Conservation (phyloP, 495 filamentous ascomycete genomes). For the Monascus purpureus region DNA sequence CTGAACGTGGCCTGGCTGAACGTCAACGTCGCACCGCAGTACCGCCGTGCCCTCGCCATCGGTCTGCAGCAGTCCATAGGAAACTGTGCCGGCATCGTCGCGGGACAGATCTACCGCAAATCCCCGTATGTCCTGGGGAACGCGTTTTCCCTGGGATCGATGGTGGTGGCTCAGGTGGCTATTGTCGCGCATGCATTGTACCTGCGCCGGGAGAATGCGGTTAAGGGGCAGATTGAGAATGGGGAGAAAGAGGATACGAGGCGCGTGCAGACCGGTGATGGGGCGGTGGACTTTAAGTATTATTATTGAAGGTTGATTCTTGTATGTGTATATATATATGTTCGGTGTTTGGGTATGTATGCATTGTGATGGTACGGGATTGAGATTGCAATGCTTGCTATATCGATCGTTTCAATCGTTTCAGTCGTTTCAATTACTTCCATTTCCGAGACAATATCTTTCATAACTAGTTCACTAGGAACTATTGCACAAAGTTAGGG, state of each 20-base stretch:
- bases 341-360: too few species aligned
- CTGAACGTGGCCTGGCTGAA: constrained; percentile 43
- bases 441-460: too few species aligned
- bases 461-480: too few species aligned
- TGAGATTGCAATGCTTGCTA: too few species aligned
- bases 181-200: constrained; percentile 27
- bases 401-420: too few species aligned
- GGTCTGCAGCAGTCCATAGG: constrained; percentile 45
- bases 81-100: constrained; percentile 41
- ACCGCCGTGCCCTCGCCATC: constrained; percentile 38
- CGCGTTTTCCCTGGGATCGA: constrained; percentile 29
- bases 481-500: too few species aligned
- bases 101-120: constrained; percentile 36
- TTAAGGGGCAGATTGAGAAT: constrained; percentile 25
- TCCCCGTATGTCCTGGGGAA: constrained; percentile 39
- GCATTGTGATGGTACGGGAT: too few species aligned
- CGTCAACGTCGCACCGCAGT: constrained; percentile 44
- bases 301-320: too few species aligned
- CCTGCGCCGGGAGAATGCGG: constrained; percentile 21
- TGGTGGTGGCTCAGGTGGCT: constrained; percentile 24
- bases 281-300: constrained; percentile 35
- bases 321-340: too few species aligned
- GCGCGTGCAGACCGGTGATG: constrained; percentile 30
- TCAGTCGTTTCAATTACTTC: too few species aligned
- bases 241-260: constrained; percentile 30